Evolutionary conservation across 768 basidiomycete species (phyloP).

Genomic region (Leccinum disarticulatum): DNA sequence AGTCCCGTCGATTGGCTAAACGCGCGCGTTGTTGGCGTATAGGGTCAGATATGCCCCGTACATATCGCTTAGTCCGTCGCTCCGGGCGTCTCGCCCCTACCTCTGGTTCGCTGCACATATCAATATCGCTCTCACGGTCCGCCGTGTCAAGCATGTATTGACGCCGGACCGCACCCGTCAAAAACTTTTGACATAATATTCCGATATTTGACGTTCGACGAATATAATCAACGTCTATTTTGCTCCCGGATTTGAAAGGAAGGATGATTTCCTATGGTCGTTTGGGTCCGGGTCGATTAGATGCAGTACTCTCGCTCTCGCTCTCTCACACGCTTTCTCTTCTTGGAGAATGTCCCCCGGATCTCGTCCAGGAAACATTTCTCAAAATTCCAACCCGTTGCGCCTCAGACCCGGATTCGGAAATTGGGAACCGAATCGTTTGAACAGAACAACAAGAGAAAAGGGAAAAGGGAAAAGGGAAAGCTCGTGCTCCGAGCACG

Average conservation of each 20-base stretch:
- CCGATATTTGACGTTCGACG: conserved; percentile 9
- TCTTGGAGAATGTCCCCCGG: background rate
- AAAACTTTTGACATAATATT: background rate
- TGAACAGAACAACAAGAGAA: background rate
- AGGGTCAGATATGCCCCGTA: conserved; percentile 10
- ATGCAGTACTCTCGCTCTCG: background rate
- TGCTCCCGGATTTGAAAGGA: background rate
- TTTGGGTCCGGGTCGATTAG: conserved; percentile 17
- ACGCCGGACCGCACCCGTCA: background rate
- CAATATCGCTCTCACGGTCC: conserved; percentile 2
- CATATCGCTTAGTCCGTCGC: background rate
- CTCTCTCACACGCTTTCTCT: background rate
- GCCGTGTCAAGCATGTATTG: background rate
- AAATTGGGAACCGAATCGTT: conserved; percentile 12
- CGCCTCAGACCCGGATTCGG: conserved; percentile 22
- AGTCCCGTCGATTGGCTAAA: conserved; percentile 15
- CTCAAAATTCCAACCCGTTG: conserved; percentile 4
- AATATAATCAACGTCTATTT: conserved; percentile 18
- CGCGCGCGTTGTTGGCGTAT: background rate
- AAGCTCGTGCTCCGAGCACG: conserved; percentile 16
- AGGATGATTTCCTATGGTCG: background rate
- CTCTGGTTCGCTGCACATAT: background rate
- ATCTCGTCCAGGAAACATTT: conserved; percentile 7
- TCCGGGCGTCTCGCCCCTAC: background rate
- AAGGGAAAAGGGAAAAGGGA: background rate